Percentiles rank a stretch among this genome's conserved stretches.
Evolutionary conservation across 306 rosid species (phyloP).

Genomic region (Lupinus albus): DNA sequence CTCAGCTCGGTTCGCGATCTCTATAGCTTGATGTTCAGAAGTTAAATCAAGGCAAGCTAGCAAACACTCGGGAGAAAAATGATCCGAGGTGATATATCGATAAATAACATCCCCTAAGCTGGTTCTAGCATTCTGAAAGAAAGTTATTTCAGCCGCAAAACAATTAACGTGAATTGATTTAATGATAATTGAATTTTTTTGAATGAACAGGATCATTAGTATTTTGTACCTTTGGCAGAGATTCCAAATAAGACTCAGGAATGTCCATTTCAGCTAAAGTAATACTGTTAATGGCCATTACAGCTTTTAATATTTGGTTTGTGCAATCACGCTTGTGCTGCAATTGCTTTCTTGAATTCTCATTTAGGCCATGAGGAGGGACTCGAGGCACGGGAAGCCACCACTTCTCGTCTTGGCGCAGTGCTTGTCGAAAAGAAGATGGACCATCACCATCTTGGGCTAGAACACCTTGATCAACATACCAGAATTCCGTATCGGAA

Average conservation of each 20-base stretch:
- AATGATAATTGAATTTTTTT: background rate
- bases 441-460: slow-evolving; percentile 72
- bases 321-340: slow-evolving; percentile 92
- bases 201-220: slow-evolving; percentile 20
- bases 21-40: slow-evolving; percentile 95
- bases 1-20: slow-evolving; percentile 80
- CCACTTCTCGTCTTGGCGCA: slow-evolving; percentile 95
- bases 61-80: slow-evolving; percentile 82
- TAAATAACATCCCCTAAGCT: slow-evolving; percentile 89
- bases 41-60: slow-evolving; percentile 85
- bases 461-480: slow-evolving; percentile 86
- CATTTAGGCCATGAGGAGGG: slow-evolving; percentile 81
- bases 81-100: slow-evolving; percentile 85
- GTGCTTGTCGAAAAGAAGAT: slow-evolving; percentile 65
- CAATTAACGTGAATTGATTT: background rate
- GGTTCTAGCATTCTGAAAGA: slow-evolving; percentile 79
- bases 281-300: slow-evolving; percentile 80
- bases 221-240: slow-evolving; percentile 79
- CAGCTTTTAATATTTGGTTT: slow-evolving; percentile 85
- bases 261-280: slow-evolving; percentile 83
- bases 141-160: slow-evolving; percentile 26
- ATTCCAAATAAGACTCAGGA: slow-evolving; percentile 81
- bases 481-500: slow-evolving; percentile 81
- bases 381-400: slow-evolving; percentile 96
- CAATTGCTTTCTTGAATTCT: slow-evolving; percentile 69